phyloP scores from a whole-genome alignment of 805 yeast genomes.

The Cyberlindnera meyerae region DNA sequence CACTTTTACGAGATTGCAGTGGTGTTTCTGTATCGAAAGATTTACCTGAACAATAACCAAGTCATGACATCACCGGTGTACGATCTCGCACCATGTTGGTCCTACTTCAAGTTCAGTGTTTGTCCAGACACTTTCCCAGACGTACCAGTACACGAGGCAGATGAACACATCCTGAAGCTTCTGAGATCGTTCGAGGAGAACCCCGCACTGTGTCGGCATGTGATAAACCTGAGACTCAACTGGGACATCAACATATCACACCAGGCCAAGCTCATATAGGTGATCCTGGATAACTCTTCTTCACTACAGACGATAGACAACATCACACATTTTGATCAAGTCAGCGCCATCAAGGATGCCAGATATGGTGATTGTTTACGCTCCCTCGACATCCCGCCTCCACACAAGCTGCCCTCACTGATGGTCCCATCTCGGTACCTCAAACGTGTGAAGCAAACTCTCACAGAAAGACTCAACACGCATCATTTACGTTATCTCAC shows the following conservation, averaged over 20 bases:
- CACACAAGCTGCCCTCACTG: constrained; percentile 26
- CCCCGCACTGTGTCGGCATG: constrained; percentile 19
- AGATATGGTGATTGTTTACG: constrained; percentile 18
- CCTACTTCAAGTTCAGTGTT: constrained; percentile 23
- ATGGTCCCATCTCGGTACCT: constrained; percentile 21
- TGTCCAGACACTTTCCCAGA: constrained; percentile 2
- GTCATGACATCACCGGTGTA: constrained; percentile 33
- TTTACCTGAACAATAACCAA: constrained; percentile 37
- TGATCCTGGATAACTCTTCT: constrained; percentile 26
- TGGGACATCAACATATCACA: constrained; percentile 35
- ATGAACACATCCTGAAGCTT: constrained; percentile 25
- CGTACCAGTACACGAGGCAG: constrained; percentile 29
- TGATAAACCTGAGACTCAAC: constrained; percentile 36
- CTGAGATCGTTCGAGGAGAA: constrained; percentile 26
- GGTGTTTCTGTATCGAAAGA: constrained; percentile 30
- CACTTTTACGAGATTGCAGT: constrained; percentile 29
- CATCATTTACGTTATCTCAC: constrained; percentile 23
- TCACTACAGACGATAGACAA: constrained; percentile 34
- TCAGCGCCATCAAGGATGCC: constrained; percentile 29
- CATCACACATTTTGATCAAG: constrained; percentile 33
- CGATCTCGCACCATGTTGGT: constrained; percentile 36
- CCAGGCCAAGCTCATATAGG: constrained; percentile 28
- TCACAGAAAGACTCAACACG: constrained; percentile 19
- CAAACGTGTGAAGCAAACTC: constrained; percentile 26
- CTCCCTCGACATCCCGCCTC: constrained; percentile 28